A percentile compares a stretch with the other conserved stretches of the same genome.
Evolutionary conservation across 352 stramenopile genomes (phyloP).

Genomic region (Phytophthora kernoviae): DNA sequence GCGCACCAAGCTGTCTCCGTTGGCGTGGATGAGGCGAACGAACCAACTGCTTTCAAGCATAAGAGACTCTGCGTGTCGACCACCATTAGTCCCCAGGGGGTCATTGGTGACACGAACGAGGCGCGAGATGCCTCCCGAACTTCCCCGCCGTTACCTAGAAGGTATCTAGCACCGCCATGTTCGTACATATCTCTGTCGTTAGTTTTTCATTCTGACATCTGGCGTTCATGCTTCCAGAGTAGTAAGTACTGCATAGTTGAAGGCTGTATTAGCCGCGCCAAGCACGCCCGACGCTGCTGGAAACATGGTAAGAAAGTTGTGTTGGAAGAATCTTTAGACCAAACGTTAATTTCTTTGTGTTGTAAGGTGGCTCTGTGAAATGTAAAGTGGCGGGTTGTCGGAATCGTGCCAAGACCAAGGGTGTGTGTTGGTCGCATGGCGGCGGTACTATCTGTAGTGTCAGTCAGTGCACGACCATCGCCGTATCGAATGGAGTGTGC

Average conservation of each 20-base stretch:
- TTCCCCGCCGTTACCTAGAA: constrained; percentile 10
- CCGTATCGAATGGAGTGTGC: constrained; percentile 38
- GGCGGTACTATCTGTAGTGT: constrained; percentile 38
- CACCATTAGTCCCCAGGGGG: constrained; percentile 14
- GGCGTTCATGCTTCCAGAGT: constrained; percentile 15
- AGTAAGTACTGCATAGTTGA: constrained; percentile 51
- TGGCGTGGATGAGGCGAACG: not conserved
- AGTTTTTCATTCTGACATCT: not conserved
- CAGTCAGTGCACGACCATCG: constrained; percentile 33
- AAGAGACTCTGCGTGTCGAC: constrained; percentile 3
- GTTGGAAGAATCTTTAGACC: constrained; percentile 1
- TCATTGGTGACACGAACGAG: constrained; percentile 15
- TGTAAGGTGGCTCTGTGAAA: constrained; percentile 22
- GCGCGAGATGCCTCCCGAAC: constrained; percentile 9
- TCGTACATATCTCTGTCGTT: not conserved
- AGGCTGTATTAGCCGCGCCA: constrained; percentile 34
- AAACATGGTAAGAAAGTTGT: constrained; percentile 34
- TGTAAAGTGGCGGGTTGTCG: constrained; percentile 31
- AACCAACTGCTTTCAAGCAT: constrained; percentile 8
- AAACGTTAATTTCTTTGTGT: constrained; percentile 5
- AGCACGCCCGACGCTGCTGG: constrained; percentile 48
- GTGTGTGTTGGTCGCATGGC: constrained; percentile 42
- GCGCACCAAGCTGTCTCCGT: constrained; percentile 5
- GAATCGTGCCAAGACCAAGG: constrained; percentile 43
- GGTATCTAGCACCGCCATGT: constrained; percentile 9